A percentile compares a stretch with the other conserved stretches of the same genome.
Evolutionary conservation across 495 filamentous ascomycete species (phyloP).

Genomic region (Trichoderma orchidacearum): DNA sequence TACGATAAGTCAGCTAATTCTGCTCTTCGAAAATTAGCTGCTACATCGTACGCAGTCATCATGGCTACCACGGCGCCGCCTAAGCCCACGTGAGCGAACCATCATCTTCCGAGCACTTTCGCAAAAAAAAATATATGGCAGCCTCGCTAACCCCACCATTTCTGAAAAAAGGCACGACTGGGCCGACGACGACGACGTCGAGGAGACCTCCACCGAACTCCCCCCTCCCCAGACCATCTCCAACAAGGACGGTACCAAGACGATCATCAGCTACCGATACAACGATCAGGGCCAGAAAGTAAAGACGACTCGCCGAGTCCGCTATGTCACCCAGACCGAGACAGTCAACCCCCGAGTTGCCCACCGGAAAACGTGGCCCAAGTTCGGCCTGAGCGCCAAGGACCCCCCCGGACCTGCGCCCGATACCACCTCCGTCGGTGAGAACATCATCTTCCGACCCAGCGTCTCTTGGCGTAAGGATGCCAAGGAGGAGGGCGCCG

Average conservation of each 20-base stretch:
- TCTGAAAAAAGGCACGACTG: conserved; percentile 46
- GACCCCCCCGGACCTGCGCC: conserved; percentile 57
- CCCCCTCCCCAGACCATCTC: conserved; percentile 74
- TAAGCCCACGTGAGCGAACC: conserved; percentile 1
- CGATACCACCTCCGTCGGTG: conserved; percentile 87
- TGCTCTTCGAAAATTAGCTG: background rate
- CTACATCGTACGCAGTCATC: background rate
- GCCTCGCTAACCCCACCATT: conserved; percentile 9
- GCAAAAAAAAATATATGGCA: too few relatives aligned
- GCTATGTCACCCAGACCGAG: conserved; percentile 75
- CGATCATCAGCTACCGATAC: conserved; percentile 76
- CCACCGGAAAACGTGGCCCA: conserved; percentile 78
- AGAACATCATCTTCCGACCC: conserved; percentile 94
- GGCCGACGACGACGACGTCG: conserved; percentile 90
- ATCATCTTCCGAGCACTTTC: background rate
- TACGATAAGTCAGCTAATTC: background rate
- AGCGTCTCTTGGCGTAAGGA: conserved; percentile 82
- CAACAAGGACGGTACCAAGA: conserved; percentile 97
- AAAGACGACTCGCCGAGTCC: conserved; percentile 89
- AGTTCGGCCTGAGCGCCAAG: conserved; percentile 61
- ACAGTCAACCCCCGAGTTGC: conserved; percentile 94
- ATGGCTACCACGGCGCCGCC: conserved; percentile 1
- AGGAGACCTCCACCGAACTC: conserved; percentile 67
- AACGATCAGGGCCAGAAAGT: conserved; percentile 92
- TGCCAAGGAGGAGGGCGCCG: conserved; percentile 63